Percentiles rank a stretch among this genome's conserved stretches.
Conservation (phyloP, 306 rosid species). For the Prunus mume region DNA sequence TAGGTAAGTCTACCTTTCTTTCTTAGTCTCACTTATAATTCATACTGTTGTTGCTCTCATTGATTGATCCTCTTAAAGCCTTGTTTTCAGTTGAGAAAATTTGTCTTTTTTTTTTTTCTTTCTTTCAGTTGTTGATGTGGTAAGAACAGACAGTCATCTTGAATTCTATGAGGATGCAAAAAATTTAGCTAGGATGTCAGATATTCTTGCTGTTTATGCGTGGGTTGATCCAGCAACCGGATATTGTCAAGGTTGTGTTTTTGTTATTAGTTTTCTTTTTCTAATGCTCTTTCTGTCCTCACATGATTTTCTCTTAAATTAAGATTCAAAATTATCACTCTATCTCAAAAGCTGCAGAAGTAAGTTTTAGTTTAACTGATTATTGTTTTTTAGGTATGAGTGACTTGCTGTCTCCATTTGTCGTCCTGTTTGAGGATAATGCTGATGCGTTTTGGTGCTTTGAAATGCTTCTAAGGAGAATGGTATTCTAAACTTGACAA, state of each 20-base stretch:
- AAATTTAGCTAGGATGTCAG: conserved; percentile 97
- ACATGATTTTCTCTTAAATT: neutral
- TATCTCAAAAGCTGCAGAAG: neutral
- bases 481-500: conserved; percentile 62
- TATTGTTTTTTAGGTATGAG: conserved; percentile 81
- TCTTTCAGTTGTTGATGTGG: conserved; percentile 86
- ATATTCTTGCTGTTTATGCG: conserved; percentile 95
- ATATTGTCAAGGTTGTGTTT: conserved; percentile 82
- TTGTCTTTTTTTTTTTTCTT: conserved; percentile 3
- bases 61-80: conserved; percentile 1
- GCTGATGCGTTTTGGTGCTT: conserved; percentile 99
- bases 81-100: conserved; percentile 26
- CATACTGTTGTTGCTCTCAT: neutral
- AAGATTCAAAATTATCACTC: neutral
- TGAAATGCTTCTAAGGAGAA: conserved; percentile 97
- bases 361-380: conserved; percentile 1
- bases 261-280: conserved; percentile 10
- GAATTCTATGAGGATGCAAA: conserved; percentile 78
- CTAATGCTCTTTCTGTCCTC: neutral
- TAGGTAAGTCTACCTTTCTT: conserved; percentile 48
- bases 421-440: conserved; percentile 87
- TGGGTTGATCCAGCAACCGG: conserved; percentile 98
- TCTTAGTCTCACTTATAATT: neutral
- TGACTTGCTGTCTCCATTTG: conserved; percentile 94
- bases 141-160: conserved; percentile 92